These are phyloP conservation scores for Neurospora sublineolata DNA, from an alignment of 495 filamentous ascomycete species.

Conservation along the genomic window DNA sequence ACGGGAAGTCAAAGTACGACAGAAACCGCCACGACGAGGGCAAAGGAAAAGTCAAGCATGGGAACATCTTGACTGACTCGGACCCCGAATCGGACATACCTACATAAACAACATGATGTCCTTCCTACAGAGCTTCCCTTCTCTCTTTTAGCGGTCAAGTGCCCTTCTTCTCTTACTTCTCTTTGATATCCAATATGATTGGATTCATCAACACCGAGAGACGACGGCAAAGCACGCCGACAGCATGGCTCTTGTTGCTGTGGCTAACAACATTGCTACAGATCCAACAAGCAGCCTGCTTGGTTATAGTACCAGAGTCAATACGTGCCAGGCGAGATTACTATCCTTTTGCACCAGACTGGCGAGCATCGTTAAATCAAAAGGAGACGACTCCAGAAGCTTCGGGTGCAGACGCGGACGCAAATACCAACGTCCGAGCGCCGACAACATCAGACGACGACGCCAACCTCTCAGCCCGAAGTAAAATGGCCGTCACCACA, in stretches of 20 bases:
- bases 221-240: neutral
- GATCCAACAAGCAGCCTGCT: neutral
- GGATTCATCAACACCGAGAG: neutral
- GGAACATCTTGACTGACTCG: neutral
- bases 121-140: neutral
- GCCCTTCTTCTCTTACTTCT: neutral
- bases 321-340: neutral
- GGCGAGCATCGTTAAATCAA: neutral
- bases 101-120: neutral
- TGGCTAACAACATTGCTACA: neutral
- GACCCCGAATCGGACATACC: neutral
- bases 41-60: neutral
- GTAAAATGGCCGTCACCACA: neutral
- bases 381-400: neutral
- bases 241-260: neutral
- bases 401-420: neutral
- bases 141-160: neutral
- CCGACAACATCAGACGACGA: neutral
- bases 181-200: neutral
- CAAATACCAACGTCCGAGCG: neutral
- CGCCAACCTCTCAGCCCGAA: neutral
- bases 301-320: neutral
- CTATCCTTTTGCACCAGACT: neutral
- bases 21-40: neutral
- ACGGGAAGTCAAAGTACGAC: neutral